phyloP scores from a whole-genome alignment of 2,329 filamentous ascomycete genomes.

The Xylariaceae sp. region DNA sequence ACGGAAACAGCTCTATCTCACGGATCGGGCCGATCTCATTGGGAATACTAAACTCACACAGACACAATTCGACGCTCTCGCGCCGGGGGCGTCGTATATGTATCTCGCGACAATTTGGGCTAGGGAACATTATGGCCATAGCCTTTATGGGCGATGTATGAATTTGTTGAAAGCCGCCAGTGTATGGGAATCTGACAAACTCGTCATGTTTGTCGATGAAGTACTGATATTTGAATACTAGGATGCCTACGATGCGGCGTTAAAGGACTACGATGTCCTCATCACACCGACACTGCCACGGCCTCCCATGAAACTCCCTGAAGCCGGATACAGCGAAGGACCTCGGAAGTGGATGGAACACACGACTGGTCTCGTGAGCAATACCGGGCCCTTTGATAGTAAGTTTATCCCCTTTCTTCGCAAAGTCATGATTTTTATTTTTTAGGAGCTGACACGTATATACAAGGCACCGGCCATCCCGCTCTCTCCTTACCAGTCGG shows the following conservation, averaged over 20 bases:
- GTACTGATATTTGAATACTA: slow-evolving; percentile 3
- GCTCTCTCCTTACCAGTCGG: slow-evolving; percentile 29
- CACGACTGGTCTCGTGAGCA: slow-evolving; percentile 11
- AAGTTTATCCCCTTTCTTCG: background rate
- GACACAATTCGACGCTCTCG: slow-evolving; percentile 27
- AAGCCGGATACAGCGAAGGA: slow-evolving; percentile 13
- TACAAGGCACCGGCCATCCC: slow-evolving; percentile 27
- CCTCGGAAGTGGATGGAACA: slow-evolving; percentile 17
- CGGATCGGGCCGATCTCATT: slow-evolving; percentile 24
- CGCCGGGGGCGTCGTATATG: slow-evolving; percentile 24
- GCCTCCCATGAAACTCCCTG: slow-evolving; percentile 20
- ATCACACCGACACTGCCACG: slow-evolving; percentile 28
- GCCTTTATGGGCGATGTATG: slow-evolving; percentile 23
- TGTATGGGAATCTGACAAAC: slow-evolving; percentile 8
- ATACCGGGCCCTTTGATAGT: background rate
- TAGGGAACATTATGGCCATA: slow-evolving; percentile 24
- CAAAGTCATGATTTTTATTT: too few species aligned
- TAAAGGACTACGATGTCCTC: slow-evolving; percentile 26
- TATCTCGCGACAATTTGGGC: slow-evolving; percentile 26
- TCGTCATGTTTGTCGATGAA: background rate
- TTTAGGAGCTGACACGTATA: background rate
- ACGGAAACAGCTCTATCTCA: slow-evolving; percentile 25
- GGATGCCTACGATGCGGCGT: slow-evolving; percentile 27
- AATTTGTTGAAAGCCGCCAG: slow-evolving; percentile 24
- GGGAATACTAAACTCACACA: slow-evolving; percentile 24